Evolutionary conservation across 1,139 yeast genomes (phyloP), one percentile per base, ranked within the genome.

Genomic region (Groenewaldozyma auringiensis): DNA sequence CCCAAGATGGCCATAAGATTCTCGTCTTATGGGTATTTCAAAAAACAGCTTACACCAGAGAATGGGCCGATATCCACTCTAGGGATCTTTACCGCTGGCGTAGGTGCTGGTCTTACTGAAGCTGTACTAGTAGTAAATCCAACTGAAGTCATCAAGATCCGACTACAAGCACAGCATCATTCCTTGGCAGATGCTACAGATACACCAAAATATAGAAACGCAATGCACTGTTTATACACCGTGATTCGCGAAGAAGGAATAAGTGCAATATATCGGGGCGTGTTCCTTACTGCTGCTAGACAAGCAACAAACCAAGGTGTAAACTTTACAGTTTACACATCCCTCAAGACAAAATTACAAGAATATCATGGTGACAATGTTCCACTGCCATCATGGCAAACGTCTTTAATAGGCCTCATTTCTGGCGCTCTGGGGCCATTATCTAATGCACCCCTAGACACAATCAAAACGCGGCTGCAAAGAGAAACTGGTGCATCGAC

Each of bases 281-380:
- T 92, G 36, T 78, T 94, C 2, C 77, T 92, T 60, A 92, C 98
- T 31, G 96, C 96, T 42, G 95, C 95, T 21, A 82, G 98, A 71
- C 98, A 92, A 68, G 97, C 97, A 32, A 83, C 95, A 50, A 92
- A 92, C 73, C 98, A 92, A 69, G 98, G 97, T 72, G 97, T 94
- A 44, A 92, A 92, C 70, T 92, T 92, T 69, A 89, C 97, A 4
- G 95, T 88, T 22, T 92, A 89, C 71, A 85, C 96, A 22, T 83
- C 84, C 65, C 69, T 89, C 56, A 87, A 82, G 66, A 83, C 81
- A 59, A 71, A 66, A 56, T 75, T 88, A 58, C 84, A 79, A 63
- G 78, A 75, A 33, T 34, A 60, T 47, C 74, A 69, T 56, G 76
- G 81, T 57, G 89, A 88, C 58, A 67, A 75, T 44, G 63, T 74